Percentiles rank a stretch among this genome's conserved stretches.
Conservation (phyloP, 1,284 basidiomycete species). For the Apiotrichum porosum region DNA sequence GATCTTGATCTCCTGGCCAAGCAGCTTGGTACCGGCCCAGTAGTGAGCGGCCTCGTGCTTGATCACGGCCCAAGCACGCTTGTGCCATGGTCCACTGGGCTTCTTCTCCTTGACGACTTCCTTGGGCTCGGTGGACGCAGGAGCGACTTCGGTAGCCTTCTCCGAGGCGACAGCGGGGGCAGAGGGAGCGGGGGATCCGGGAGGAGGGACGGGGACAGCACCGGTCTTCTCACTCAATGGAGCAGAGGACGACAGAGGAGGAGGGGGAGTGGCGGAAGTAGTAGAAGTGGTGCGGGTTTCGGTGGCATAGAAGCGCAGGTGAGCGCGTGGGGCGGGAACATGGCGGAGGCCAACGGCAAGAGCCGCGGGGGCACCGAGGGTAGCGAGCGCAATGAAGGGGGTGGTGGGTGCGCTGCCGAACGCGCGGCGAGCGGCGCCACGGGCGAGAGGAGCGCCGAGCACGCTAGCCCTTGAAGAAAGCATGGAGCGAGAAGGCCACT, state of each 20-base stretch:
- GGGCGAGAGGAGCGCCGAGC: background rate
- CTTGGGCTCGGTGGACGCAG: conserved; percentile 63
- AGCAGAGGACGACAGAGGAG: conserved; percentile 8
- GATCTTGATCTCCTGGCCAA: conserved; percentile 91
- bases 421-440: background rate
- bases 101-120: conserved; percentile 51
- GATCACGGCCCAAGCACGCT: conserved; percentile 71
- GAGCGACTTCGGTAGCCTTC: conserved; percentile 13
- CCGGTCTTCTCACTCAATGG: background rate
- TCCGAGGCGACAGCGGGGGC: conserved; percentile 14
- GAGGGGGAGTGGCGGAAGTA: conserved; percentile 5
- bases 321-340: background rate
- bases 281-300: conserved; percentile 14
- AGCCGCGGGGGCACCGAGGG: conserved; percentile 5
- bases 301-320: conserved; percentile 22
- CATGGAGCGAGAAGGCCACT: conserved; percentile 2
- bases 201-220: conserved; percentile 24
- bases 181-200: conserved; percentile 33
- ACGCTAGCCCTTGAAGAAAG: conserved; percentile 7
- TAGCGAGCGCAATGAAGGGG: background rate
- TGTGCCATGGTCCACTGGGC: conserved; percentile 32
- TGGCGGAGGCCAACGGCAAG: conserved; percentile 12
- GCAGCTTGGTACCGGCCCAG: conserved; percentile 92
- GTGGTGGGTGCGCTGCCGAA: background rate
- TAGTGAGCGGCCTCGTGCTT: conserved; percentile 97